phyloP scores from a whole-genome alignment of 2,329 filamentous ascomycete genomes.

The Trichoderma citrinoviride region DNA sequence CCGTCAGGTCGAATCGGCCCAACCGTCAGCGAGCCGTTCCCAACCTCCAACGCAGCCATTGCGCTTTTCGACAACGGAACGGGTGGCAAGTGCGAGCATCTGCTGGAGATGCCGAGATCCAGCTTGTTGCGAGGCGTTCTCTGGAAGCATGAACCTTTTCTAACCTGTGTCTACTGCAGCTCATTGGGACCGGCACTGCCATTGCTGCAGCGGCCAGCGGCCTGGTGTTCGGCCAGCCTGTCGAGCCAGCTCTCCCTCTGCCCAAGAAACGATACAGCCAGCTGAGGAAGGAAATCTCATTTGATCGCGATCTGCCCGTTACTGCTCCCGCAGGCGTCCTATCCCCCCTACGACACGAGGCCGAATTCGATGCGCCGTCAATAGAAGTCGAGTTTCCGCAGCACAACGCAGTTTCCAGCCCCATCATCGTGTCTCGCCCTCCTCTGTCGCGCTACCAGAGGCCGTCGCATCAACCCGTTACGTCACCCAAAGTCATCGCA shows the following conservation, averaged over 20 bases:
- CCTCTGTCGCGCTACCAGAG: slow-evolving; percentile 40
- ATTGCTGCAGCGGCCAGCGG: slow-evolving; percentile 59
- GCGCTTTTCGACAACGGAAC: not conserved
- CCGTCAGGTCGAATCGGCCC: not conserved
- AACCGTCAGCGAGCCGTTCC: not conserved
- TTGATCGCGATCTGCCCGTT: slow-evolving; percentile 37
- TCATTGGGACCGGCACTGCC: slow-evolving; percentile 60
- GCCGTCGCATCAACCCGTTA: slow-evolving; percentile 38
- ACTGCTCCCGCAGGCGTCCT: slow-evolving; percentile 30
- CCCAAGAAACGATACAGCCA: slow-evolving; percentile 30
- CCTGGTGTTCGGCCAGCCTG: slow-evolving; percentile 56
- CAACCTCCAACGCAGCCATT: slow-evolving; percentile 1
- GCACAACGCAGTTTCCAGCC: slow-evolving; percentile 32
- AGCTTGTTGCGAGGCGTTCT: slow-evolving; percentile 19
- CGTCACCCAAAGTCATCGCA: slow-evolving; percentile 39
- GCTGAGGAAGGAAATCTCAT: slow-evolving; percentile 34
- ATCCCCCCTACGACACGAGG: slow-evolving; percentile 42
- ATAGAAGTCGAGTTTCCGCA: slow-evolving; percentile 34
- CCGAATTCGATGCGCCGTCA: slow-evolving; percentile 40
- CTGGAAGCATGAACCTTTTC: not conserved
- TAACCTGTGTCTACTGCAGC: slow-evolving; percentile 40
- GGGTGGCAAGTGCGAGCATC: not conserved
- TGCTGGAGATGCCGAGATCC: not conserved
- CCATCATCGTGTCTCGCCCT: slow-evolving; percentile 35
- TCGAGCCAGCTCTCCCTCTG: slow-evolving; percentile 36